Base-by-base conservation (phyloP, 23 red algal species). In the Agarophyton chilense region DNA sequence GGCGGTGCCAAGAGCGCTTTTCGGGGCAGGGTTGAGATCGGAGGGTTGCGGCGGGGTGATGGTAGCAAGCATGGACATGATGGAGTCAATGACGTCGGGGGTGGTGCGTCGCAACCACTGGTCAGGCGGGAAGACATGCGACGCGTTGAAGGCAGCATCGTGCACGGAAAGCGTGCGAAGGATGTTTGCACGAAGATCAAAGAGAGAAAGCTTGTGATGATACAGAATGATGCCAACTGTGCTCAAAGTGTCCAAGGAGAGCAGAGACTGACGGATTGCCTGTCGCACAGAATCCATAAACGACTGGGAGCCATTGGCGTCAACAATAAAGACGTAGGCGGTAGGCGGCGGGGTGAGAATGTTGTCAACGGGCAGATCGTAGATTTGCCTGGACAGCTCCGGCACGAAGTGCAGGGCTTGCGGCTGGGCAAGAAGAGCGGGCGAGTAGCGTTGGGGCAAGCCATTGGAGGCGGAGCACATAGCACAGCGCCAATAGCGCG, bases 241-340 rank as follows among this genome's bases (percentile, higher is more conserved):
- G 13, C 40, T 47, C 22, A 57, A 68, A 67, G 66, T 52, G 19
- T 89, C 70, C 25, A 89, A 77, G 5, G 71, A 66, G 35, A 74
- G 33, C 34, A 89, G 42, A 4, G 85, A 68, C 31, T 67, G 67
- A 43, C 67, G 63, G 33, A 89, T 67, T 2, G 85, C 85, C 67
- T 39, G 54, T 22, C 85, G 42, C 7, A 52, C 85, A 6, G 68
- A 70, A 52, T 89, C 85, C 42, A 89, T 41, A 78, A 74, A 89
- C 43, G 19, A 3, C 16, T 89, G 71, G 52, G 73, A 68, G 53
- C 85, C 85, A 21, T 67, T 73, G 31, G 53, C 85, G 68, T 89
- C 85, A 14, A 89, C 52, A 19, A 89, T 19, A 49, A 89, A 89
- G 68, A 89, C 29, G 55, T 89, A 89, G 10, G 71, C 85, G 29